Conservation (phyloP, 2,329 filamentous ascomycete genomes). For the Verruconis gallopava region DNA sequence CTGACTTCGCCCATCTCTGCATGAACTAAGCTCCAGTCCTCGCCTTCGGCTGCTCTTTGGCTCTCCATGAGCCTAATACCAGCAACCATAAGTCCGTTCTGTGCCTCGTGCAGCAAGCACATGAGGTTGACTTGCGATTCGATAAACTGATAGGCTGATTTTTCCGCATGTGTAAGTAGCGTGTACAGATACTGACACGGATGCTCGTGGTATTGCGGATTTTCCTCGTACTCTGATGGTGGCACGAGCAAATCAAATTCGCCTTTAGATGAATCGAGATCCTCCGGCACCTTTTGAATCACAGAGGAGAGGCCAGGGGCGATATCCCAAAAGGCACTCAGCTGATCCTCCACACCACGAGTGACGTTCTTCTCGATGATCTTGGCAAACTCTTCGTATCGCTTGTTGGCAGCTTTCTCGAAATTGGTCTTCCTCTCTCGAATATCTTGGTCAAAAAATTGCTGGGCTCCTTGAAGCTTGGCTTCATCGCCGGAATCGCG, state of each 20-base stretch:
- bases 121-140: conserved; percentile 85
- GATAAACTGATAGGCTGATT: conserved; percentile 92
- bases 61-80: conserved; percentile 55
- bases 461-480: conserved; percentile 64
- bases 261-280: conserved; percentile 27
- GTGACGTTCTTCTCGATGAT: conserved; percentile 76
- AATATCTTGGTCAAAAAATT: conserved; percentile 73
- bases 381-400: conserved; percentile 62
- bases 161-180: conserved; percentile 74
- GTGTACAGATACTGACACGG: conserved; percentile 86
- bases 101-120: conserved; percentile 82
- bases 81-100: conserved; percentile 60
- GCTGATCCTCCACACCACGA: conserved; percentile 78
- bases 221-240: conserved; percentile 67
- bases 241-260: conserved; percentile 68
- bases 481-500: conserved; percentile 57
- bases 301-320: conserved; percentile 68
- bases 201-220: conserved; percentile 64
- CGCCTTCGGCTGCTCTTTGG: conserved; percentile 36
- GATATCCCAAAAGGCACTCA: conserved; percentile 96
- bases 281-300: conserved; percentile 62
- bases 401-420: conserved; percentile 56
- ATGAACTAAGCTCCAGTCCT: conserved; percentile 27
- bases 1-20: conserved; percentile 44
- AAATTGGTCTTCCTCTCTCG: conserved; percentile 57